Evolutionary conservation across 225 moss, liverwort and hornwort species (phyloP).

Genomic region (Neckera pumila): DNA sequence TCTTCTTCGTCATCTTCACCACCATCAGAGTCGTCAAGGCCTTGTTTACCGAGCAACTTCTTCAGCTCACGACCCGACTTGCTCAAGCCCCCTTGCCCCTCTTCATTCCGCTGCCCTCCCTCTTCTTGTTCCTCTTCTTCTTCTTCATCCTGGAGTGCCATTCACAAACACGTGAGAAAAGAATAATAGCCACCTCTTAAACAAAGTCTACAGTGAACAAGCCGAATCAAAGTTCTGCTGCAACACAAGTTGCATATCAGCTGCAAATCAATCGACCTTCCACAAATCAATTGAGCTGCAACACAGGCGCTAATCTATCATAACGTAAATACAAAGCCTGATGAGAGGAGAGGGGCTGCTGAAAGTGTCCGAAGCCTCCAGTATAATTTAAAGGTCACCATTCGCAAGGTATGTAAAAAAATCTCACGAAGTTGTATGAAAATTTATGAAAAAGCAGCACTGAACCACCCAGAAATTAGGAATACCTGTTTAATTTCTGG

Average conservation of each 20-base stretch:
- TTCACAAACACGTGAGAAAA: slow-evolving; percentile 5
- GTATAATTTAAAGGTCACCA: not conserved
- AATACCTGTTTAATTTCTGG: slow-evolving; percentile 96
- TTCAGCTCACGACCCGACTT: slow-evolving; percentile 97
- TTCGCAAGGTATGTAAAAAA: not conserved
- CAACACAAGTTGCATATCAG: not conserved
- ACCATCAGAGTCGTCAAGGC: slow-evolving; percentile 80
- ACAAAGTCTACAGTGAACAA: not conserved
- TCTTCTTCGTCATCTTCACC: slow-evolving; percentile 90
- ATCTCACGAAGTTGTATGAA: not conserved
- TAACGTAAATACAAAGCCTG: not conserved
- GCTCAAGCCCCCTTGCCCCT: slow-evolving; percentile 86
- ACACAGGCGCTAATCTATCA: not conserved
- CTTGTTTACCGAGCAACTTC: slow-evolving; percentile 91
- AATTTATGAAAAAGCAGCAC: not conserved
- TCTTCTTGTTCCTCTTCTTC: slow-evolving; percentile 93
- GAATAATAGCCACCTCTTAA: not conserved
- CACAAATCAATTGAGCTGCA: not conserved
- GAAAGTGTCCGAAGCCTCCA: not conserved
- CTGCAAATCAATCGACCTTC: not conserved
- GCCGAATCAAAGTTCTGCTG: not conserved
- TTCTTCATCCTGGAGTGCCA: slow-evolving; percentile 52
- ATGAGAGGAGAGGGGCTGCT: not conserved
- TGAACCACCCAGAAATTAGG: not conserved
- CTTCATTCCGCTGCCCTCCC: slow-evolving; percentile 57